These are phyloP conservation scores for Phragmites australis DNA, from an alignment of 176 grass and related monocot genomes.

Conservation along the genomic window DNA sequence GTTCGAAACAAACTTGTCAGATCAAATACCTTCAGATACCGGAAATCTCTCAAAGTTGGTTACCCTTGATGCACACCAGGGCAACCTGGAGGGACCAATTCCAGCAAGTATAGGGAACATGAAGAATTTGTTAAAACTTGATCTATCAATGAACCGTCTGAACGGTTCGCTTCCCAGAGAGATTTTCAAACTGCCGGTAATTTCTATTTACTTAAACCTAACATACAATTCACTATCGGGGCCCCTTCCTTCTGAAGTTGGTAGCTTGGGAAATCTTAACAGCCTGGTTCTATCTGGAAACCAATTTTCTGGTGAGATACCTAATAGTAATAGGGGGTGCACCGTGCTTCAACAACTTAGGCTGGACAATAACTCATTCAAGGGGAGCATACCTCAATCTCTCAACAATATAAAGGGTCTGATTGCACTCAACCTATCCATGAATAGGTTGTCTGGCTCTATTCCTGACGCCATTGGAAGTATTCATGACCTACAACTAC, in stretches of 20 bases:
- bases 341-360: conserved; percentile 20
- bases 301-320: conserved; percentile 33
- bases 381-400: not conserved
- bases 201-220: not conserved
- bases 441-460: not conserved
- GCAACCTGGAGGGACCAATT: not conserved
- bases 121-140: not conserved
- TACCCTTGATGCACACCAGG: not conserved
- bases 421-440: not conserved
- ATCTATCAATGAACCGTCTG: not conserved
- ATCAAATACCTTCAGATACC: not conserved
- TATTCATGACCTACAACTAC: not conserved
- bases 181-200: not conserved
- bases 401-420: not conserved
- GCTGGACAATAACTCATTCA: conserved; percentile 35
- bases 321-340: conserved; percentile 5
- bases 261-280: conserved; percentile 10
- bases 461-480: not conserved
- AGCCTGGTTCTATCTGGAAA: not conserved
- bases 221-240: not conserved
- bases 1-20: too few species aligned
- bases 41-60: not conserved
- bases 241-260: conserved; percentile 5
- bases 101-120: not conserved
- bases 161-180: not conserved